phyloP scores from a whole-genome alignment of 352 stramenopile species.

The Peronosclerospora sorghi region DNA sequence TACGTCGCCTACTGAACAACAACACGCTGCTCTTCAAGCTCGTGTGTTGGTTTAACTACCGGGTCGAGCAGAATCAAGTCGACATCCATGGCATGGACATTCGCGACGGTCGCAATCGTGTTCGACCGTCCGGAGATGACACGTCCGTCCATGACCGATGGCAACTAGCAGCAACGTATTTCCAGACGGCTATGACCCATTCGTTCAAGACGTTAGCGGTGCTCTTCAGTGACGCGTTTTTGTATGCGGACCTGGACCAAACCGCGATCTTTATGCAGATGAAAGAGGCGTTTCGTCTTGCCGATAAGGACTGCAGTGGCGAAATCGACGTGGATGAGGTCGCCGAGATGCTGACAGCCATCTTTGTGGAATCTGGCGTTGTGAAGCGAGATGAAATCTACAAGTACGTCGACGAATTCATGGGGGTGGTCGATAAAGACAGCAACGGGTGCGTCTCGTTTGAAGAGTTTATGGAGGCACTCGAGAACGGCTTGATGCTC shows the following conservation, averaged over 20 bases:
- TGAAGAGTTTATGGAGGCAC: constrained; percentile 69
- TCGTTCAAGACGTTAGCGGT: constrained; percentile 61
- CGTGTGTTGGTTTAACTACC: constrained; percentile 62
- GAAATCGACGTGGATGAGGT: constrained; percentile 77
- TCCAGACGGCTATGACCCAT: constrained; percentile 39
- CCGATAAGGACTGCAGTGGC: constrained; percentile 69
- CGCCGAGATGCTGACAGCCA: constrained; percentile 55
- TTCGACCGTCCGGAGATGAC: constrained; percentile 4
- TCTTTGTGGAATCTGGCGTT: constrained; percentile 65
- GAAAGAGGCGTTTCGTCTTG: constrained; percentile 72
- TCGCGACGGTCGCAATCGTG: constrained; percentile 15
- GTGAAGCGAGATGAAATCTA: constrained; percentile 55
- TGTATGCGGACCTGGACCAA: constrained; percentile 68
- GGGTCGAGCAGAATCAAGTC: constrained; percentile 34
- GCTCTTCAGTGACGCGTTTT: constrained; percentile 63
- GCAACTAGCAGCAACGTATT: constrained; percentile 37
- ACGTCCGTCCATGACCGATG: constrained; percentile 27
- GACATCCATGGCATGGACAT: constrained; percentile 38
- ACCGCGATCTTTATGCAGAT: constrained; percentile 83
- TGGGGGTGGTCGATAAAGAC: constrained; percentile 59
- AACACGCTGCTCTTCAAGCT: constrained; percentile 77
- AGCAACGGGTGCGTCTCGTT: constrained; percentile 59
- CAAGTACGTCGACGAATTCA: constrained; percentile 67
- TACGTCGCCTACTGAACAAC: constrained; percentile 63
- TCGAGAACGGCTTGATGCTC: constrained; percentile 63